Evolutionary conservation across 306 rosid genomes (phyloP).

Genomic region (Acacia confusa): DNA sequence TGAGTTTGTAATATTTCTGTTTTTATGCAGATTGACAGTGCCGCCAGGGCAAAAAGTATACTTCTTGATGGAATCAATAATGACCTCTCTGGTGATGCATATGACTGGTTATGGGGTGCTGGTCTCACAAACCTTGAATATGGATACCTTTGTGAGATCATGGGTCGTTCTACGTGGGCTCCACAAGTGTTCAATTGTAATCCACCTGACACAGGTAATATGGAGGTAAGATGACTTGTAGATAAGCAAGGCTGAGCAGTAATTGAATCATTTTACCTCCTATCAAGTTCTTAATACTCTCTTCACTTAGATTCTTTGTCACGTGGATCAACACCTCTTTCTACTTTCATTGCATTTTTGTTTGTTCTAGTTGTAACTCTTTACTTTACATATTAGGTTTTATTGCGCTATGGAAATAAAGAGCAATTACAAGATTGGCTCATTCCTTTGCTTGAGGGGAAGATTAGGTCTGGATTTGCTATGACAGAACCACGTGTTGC

Average conservation of each 20-base stretch:
- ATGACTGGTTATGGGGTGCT: constrained; percentile 71
- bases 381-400: constrained; percentile 59
- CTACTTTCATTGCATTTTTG: constrained; percentile 13
- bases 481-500: constrained; percentile 96
- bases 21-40: constrained; percentile 83
- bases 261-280: not conserved
- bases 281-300: not conserved
- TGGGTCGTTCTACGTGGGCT: constrained; percentile 97
- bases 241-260: constrained; percentile 21
- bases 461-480: constrained; percentile 90
- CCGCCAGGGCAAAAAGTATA: constrained; percentile 73
- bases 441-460: constrained; percentile 90
- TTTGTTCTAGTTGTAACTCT: constrained; percentile 20
- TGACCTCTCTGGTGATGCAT: constrained; percentile 38
- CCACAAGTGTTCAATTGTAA: constrained; percentile 93
- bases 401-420: constrained; percentile 82
- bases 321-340: constrained; percentile 1
- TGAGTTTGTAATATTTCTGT: constrained; percentile 9
- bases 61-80: constrained; percentile 58
- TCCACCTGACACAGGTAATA: constrained; percentile 97
- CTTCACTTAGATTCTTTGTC: constrained; percentile 23
- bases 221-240: constrained; percentile 76
- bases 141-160: constrained; percentile 92
- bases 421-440: constrained; percentile 85
- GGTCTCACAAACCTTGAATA: constrained; percentile 97